Evolutionary conservation across 1,284 basidiomycete genomes (phyloP).

Genomic region (Apiotrichum domesticum): DNA sequence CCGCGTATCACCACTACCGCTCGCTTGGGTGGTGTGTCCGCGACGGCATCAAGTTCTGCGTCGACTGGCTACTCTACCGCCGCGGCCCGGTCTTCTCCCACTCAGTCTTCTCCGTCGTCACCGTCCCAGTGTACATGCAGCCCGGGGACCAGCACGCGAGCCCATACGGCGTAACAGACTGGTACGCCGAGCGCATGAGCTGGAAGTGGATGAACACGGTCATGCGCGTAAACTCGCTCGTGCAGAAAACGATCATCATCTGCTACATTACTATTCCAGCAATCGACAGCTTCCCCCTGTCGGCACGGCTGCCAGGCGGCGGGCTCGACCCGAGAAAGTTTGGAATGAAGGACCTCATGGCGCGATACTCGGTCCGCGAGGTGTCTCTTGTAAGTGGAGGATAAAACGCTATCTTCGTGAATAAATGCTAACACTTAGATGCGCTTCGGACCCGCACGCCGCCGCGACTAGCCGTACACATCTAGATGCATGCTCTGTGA

Average conservation of each 20-base stretch:
- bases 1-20: slow-evolving; percentile 89
- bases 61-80: slow-evolving; percentile 90
- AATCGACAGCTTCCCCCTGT: slow-evolving; percentile 52
- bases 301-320: slow-evolving; percentile 35
- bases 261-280: slow-evolving; percentile 85
- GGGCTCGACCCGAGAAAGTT: slow-evolving; percentile 49
- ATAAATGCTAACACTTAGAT: slow-evolving; percentile 14
- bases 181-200: slow-evolving; percentile 63
- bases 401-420: too few relatives aligned
- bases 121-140: slow-evolving; percentile 53
- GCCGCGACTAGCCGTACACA: slow-evolving; percentile 27
- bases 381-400: slow-evolving; percentile 56
- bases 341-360: slow-evolving; percentile 61
- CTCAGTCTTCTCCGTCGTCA: slow-evolving; percentile 57
- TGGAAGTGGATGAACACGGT: slow-evolving; percentile 98
- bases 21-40: slow-evolving; percentile 98
- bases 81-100: slow-evolving; percentile 91
- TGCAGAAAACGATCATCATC: slow-evolving; percentile 93
- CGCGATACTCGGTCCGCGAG: slow-evolving; percentile 73
- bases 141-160: slow-evolving; percentile 61
- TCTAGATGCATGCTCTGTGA: not conserved
- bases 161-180: slow-evolving; percentile 47
- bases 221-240: slow-evolving; percentile 93
- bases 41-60: slow-evolving; percentile 94
- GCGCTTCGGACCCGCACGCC: slow-evolving; percentile 38